These are phyloP conservation scores for Phytophthora pseudosyringae DNA, from an alignment of 352 stramenopile genomes.

Conservation along the genomic window DNA sequence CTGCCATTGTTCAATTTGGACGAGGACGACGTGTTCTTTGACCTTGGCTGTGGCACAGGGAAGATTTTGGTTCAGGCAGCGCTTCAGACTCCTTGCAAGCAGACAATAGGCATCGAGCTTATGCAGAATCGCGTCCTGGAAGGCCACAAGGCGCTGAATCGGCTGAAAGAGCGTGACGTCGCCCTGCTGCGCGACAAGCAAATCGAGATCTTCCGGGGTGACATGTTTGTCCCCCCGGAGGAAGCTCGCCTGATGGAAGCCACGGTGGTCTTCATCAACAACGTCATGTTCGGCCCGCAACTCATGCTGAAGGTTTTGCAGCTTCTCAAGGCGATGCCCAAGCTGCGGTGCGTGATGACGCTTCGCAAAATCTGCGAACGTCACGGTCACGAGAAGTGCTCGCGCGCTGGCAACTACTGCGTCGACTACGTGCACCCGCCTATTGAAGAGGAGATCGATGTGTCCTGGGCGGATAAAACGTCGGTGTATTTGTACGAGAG, in stretches of 20 bases:
- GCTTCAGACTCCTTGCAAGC: conserved; percentile 70
- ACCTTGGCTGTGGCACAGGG: conserved; percentile 81
- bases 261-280: conserved; percentile 90
- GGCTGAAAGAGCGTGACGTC: conserved; percentile 49
- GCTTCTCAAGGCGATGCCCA: conserved; percentile 65
- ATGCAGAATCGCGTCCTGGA: conserved; percentile 85
- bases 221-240: conserved; percentile 72
- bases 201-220: conserved; percentile 72
- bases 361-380: conserved; percentile 84
- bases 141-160: conserved; percentile 59
- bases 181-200: conserved; percentile 53
- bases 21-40: conserved; percentile 82
- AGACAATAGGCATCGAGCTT: conserved; percentile 82
- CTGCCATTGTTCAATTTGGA: conserved; percentile 71
- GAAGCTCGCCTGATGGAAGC: conserved; percentile 66
- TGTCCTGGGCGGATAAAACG: conserved; percentile 84
- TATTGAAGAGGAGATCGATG: conserved; percentile 66
- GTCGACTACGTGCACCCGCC: conserved; percentile 77
- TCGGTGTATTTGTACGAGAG: conserved; percentile 79
- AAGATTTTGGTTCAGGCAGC: conserved; percentile 82
- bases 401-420: conserved; percentile 59
- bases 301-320: conserved; percentile 79
- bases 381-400: conserved; percentile 71
- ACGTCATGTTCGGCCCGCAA: conserved; percentile 80
- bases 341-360: conserved; percentile 72